These are phyloP conservation scores for Phytophthora agathidicida DNA, from an alignment of 352 stramenopile genomes.

Conservation along the genomic window DNA sequence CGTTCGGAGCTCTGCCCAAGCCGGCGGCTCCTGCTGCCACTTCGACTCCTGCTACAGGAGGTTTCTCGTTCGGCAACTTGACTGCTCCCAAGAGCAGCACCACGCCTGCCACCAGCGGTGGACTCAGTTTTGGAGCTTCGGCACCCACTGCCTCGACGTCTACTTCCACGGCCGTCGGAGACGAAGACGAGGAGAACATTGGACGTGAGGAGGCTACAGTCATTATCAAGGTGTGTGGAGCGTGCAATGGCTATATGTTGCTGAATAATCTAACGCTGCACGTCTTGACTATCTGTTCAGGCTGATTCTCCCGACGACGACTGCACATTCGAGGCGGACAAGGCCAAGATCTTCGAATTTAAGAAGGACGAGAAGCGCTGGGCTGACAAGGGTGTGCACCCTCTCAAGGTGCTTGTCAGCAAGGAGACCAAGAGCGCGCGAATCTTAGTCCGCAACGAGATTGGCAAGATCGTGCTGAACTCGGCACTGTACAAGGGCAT, in stretches of 20 bases:
- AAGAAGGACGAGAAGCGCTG: constrained; percentile 90
- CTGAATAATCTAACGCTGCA: background rate
- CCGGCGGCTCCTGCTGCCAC: constrained; percentile 23
- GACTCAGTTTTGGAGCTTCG: constrained; percentile 41
- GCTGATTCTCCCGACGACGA: constrained; percentile 74
- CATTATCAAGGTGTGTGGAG: constrained; percentile 76
- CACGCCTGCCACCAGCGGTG: constrained; percentile 16
- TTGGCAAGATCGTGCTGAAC: constrained; percentile 90
- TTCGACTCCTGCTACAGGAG: constrained; percentile 24
- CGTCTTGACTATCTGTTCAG: constrained; percentile 27
- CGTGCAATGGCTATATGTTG: background rate
- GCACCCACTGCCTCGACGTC: constrained; percentile 18
- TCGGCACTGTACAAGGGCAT: constrained; percentile 83
- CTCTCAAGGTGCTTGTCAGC: constrained; percentile 80
- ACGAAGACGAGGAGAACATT: constrained; percentile 84
- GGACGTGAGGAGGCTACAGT: constrained; percentile 86
- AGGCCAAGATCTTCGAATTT: constrained; percentile 85
- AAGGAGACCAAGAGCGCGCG: constrained; percentile 72
- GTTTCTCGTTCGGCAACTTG: constrained; percentile 54
- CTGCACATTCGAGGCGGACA: constrained; percentile 75
- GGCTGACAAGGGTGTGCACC: constrained; percentile 86
- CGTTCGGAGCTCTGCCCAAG: constrained; percentile 42
- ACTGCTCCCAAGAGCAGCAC: constrained; percentile 24
- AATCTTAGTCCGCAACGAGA: constrained; percentile 84
- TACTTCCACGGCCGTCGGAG: constrained; percentile 25